phyloP scores from a whole-genome alignment of 257 asterid species.

The Rauvolfia tetraphylla region DNA sequence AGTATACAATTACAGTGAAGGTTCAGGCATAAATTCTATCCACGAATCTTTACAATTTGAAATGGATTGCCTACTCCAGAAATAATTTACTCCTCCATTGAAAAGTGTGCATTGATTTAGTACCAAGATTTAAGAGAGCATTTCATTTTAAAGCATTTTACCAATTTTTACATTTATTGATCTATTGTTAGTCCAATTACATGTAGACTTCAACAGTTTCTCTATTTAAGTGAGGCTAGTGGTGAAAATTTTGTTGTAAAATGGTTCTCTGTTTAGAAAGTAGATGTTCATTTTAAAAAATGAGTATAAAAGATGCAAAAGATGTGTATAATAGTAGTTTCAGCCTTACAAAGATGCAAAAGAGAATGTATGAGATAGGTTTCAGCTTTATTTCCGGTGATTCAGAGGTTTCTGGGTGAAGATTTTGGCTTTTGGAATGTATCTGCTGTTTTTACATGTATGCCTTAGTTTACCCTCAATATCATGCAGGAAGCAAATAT shows the following conservation, averaged over 20 bases:
- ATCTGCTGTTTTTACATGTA: neutral
- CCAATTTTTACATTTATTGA: neutral
- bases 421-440: neutral
- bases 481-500: neutral
- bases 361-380: neutral
- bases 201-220: neutral
- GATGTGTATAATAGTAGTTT: neutral
- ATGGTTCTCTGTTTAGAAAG: neutral
- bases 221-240: neutral
- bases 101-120: neutral
- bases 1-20: too few relatives aligned
- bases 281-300: neutral
- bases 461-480: neutral
- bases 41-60: neutral
- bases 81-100: neutral
- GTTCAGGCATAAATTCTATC: neutral
- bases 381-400: too few relatives aligned
- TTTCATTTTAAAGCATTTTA: neutral
- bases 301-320: neutral
- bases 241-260: neutral
- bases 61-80: neutral
- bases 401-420: too few relatives aligned
- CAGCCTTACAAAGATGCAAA: neutral
- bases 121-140: neutral
- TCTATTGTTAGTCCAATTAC: neutral